These are phyloP conservation scores for Exophiala alcalophila DNA, from an alignment of 2,329 filamentous ascomycete species.

Conservation along the genomic window DNA sequence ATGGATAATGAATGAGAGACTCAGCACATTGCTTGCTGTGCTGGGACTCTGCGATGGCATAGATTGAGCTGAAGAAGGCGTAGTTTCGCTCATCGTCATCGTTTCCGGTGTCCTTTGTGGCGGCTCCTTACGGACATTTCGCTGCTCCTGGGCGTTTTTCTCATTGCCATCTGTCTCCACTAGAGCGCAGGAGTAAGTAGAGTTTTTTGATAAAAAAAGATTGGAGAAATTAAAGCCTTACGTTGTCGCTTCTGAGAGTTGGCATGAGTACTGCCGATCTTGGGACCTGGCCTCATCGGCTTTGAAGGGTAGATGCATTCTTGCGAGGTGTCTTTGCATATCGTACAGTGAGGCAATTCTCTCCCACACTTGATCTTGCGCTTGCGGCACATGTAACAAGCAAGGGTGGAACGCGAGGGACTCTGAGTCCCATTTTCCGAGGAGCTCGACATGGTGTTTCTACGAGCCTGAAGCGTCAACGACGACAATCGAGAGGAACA, in stretches of 20 bases:
- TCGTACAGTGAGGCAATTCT: slow-evolving; percentile 11
- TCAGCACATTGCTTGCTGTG: not conserved
- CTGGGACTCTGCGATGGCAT: slow-evolving; percentile 2
- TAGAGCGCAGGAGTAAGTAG: not conserved
- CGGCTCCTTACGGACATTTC: not conserved
- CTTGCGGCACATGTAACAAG: slow-evolving; percentile 17
- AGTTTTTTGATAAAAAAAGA: not conserved
- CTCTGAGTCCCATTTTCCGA: no score
- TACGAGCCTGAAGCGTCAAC: no score
- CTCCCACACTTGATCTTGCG: slow-evolving; percentile 21
- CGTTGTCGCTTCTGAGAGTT: slow-evolving; percentile 6
- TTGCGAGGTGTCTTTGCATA: slow-evolving; percentile 11
- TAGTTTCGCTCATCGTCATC: not conserved
- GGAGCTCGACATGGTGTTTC: no score
- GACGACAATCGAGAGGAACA: no score
- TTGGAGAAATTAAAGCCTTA: no score
- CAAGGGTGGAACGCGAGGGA: slow-evolving; percentile 6
- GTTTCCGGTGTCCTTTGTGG: not conserved
- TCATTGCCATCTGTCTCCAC: slow-evolving; percentile 1
- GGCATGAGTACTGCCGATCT: slow-evolving; percentile 29
- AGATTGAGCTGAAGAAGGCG: slow-evolving; percentile 1
- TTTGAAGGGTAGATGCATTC: slow-evolving; percentile 18
- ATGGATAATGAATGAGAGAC: slow-evolving; percentile 12
- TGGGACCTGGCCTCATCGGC: slow-evolving; percentile 19
- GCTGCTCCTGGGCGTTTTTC: slow-evolving; percentile 1